Conservation (phyloP, 2,329 filamentous ascomycete genomes). For the Bipolaris cookei region DNA sequence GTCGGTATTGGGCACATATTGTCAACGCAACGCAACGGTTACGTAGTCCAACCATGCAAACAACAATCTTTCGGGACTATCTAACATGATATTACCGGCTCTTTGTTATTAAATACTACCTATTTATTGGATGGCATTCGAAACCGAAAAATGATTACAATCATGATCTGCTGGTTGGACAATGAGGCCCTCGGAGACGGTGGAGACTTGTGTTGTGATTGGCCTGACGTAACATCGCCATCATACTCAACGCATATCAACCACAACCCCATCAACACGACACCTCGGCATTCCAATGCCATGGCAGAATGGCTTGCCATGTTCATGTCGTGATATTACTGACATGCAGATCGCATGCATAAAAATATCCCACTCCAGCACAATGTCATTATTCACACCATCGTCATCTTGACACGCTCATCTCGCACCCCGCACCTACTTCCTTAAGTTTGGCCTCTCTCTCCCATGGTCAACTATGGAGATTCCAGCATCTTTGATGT, state of each 20-base stretch:
- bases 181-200: background rate
- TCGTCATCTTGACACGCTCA: background rate
- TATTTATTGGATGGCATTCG: background rate
- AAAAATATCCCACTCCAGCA: background rate
- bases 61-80: background rate
- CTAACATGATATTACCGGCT: background rate
- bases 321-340: background rate
- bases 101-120: too few species aligned
- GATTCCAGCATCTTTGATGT: slow-evolving; percentile 19
- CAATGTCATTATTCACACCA: background rate
- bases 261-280: background rate
- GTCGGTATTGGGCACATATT: background rate
- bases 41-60: background rate
- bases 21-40: background rate
- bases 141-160: background rate
- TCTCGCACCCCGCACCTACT: background rate
- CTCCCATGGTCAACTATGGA: slow-evolving; percentile 20
- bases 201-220: background rate
- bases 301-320: too few species aligned
- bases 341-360: background rate
- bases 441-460: slow-evolving; percentile 15
- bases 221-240: background rate
- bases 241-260: background rate
- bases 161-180: background rate
- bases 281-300: background rate